Conservation (phyloP, 495 filamentous ascomycete species). For the Delitschia confertaspora region DNA sequence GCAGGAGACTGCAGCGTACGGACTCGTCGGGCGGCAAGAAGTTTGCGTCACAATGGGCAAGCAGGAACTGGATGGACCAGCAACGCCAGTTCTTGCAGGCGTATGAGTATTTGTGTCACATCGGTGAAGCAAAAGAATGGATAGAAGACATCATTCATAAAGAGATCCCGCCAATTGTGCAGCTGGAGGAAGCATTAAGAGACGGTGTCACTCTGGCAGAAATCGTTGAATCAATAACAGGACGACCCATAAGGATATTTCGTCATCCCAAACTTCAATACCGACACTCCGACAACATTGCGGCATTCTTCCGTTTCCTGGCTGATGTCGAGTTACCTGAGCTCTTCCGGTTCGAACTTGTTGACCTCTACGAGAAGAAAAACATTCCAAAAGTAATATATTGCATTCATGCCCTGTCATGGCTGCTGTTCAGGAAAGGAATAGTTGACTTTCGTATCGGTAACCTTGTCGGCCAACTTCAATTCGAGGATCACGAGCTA, state of each 20-base stretch:
- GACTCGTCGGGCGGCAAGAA: slow-evolving; percentile 48
- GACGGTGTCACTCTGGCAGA: slow-evolving; percentile 94
- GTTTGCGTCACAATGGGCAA: slow-evolving; percentile 59
- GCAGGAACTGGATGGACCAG: slow-evolving; percentile 96
- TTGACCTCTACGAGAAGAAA: slow-evolving; percentile 98
- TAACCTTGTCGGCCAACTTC: slow-evolving; percentile 93
- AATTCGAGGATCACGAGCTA: slow-evolving; percentile 96
- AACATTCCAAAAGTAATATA: slow-evolving; percentile 99
- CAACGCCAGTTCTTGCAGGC: slow-evolving; percentile 93
- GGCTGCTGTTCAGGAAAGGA: slow-evolving; percentile 88
- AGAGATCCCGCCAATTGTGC: slow-evolving; percentile 87
- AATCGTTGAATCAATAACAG: slow-evolving; percentile 80
- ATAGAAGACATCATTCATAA: slow-evolving; percentile 90
- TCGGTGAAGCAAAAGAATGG: slow-evolving; percentile 99
- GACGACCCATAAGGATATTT: slow-evolving; percentile 71
- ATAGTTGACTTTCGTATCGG: slow-evolving; percentile 93
- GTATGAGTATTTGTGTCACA: slow-evolving; percentile 98
- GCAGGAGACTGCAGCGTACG: slow-evolving; percentile 69
- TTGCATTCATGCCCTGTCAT: slow-evolving; percentile 94
- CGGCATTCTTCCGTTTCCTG: slow-evolving; percentile 84
- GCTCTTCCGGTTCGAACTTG: slow-evolving; percentile 96
- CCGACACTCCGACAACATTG: slow-evolving; percentile 95
- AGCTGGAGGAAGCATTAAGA: slow-evolving; percentile 85
- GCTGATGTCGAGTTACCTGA: slow-evolving; percentile 92
- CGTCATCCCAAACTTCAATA: slow-evolving; percentile 75